phyloP scores from a whole-genome alignment of 2,329 filamentous ascomycete genomes.

The Setomelanomma holmii region DNA sequence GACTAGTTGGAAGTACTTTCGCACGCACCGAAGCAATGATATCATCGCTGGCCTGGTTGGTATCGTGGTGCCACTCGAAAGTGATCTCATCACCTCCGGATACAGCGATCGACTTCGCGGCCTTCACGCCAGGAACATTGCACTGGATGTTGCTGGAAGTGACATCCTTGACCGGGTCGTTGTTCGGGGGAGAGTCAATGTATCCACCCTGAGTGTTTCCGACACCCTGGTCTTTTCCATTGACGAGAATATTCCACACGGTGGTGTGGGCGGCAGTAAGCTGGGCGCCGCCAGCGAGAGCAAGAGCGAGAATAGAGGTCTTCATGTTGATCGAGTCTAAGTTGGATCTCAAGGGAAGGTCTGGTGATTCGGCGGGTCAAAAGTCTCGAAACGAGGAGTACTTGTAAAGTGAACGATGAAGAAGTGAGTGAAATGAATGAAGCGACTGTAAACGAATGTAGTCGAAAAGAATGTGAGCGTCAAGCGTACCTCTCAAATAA shows the following conservation, averaged over 20 bases:
- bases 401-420: slow-evolving; percentile 17
- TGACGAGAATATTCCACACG: slow-evolving; percentile 50
- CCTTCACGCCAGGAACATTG: slow-evolving; percentile 42
- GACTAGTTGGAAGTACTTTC: no score
- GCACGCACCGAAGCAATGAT: slow-evolving; percentile 53
- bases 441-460: slow-evolving; percentile 31
- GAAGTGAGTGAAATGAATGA: slow-evolving; percentile 29
- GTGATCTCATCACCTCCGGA: slow-evolving; percentile 57
- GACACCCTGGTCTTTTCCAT: slow-evolving; percentile 48
- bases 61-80: slow-evolving; percentile 61
- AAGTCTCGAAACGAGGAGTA: neutral
- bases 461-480: slow-evolving; percentile 34
- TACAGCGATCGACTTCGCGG: slow-evolving; percentile 55
- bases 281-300: slow-evolving; percentile 35
- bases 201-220: slow-evolving; percentile 52
- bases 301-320: slow-evolving; percentile 39
- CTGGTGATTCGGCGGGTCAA: slow-evolving; percentile 4
- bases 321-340: slow-evolving; percentile 34
- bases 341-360: slow-evolving; percentile 1
- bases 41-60: slow-evolving; percentile 53
- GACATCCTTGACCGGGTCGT: slow-evolving; percentile 46
- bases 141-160: slow-evolving; percentile 43
- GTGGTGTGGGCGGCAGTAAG: slow-evolving; percentile 41
- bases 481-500: slow-evolving; percentile 34
- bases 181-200: slow-evolving; percentile 55